A percentile compares a stretch with the other conserved stretches of the same genome.
These are phyloP conservation scores for Trebouxia gelatinosa DNA, from an alignment of 163 green algal genomes.

Conservation along the genomic window DNA sequence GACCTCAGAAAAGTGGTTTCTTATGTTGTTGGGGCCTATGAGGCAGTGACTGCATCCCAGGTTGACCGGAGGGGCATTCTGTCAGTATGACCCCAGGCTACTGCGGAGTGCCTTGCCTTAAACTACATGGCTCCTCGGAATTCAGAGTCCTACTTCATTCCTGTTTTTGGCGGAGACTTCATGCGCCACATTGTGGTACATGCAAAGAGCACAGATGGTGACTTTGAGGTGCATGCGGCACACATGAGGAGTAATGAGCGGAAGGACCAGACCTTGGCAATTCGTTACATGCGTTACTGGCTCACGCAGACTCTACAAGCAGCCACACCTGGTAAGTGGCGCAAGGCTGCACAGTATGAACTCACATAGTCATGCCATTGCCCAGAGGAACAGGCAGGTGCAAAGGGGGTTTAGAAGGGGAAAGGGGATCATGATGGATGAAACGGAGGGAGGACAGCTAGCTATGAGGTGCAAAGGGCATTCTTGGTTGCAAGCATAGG, in stretches of 20 bases:
- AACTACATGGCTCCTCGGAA: not conserved
- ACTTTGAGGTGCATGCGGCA: not conserved
- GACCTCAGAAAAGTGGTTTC: not conserved
- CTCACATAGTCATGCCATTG: no score
- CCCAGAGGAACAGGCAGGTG: no score
- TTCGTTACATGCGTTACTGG: not conserved
- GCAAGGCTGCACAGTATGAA: no score
- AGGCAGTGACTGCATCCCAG: not conserved
- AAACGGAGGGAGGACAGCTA: no score
- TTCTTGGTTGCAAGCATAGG: no score
- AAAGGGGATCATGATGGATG: no score
- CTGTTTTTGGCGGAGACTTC: slow-evolving; percentile 9
- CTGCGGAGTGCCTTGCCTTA: not conserved
- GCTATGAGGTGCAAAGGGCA: no score
- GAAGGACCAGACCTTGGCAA: not conserved
- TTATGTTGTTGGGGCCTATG: not conserved
- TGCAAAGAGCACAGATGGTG: not conserved
- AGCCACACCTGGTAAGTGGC: not conserved
- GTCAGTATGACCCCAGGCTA: not conserved
- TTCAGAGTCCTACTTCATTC: not conserved
- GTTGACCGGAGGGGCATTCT: not conserved
- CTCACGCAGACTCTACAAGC: not conserved
- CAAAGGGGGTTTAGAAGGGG: no score
- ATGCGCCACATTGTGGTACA: not conserved
- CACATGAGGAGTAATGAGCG: not conserved